Evolutionary conservation across 768 basidiomycete species (phyloP), one percentile per base, ranked within the genome.

Genomic region (Auricularia auricula-judae): DNA sequence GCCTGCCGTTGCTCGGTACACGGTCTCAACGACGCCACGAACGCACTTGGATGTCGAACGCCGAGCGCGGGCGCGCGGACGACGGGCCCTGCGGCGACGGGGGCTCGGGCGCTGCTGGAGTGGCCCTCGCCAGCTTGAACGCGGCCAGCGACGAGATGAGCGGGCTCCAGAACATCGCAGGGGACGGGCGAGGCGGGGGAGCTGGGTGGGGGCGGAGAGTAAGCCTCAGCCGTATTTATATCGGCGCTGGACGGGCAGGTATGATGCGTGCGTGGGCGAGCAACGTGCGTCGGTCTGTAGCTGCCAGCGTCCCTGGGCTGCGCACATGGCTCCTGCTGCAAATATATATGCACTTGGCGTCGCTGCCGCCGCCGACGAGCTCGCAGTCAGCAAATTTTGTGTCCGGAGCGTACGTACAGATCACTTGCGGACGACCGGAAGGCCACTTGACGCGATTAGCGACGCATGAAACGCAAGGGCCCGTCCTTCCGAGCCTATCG

Each of bases 1-100:
- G 83, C 88, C 87, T 89, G 21, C 11, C 18, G 14, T 8, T 7
- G 14, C 23, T 14, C 56, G 56, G 14, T 29, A 18, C 23, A 7
- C 29, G 21, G 3, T 59, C 21, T 5, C 16, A 35, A 1, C 56
- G 14, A 23, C 11, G 56, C 56, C 56, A 10, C 23, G 29, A 29
- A 59, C 56, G 56, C 34, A 59, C 56, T 59, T 59, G 56, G 23
- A 59, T 59, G 56, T 59, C 56, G 34, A 59, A 59, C 29, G 56
- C 56, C 8, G 56, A 11, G 47, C 47, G 47, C 47, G 47, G 14
- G 0, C 47, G 47, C 11, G 11, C 16, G 18, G 47, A 11, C 47
- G 47, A 5, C 21, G 47, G 47, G 4, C 11, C 47, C 21, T 16
- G 8, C 47, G 47, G 3, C 11, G 43, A 18, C 43, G 43, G 11